A percentile compares a stretch with the other conserved stretches of the same genome.
These are phyloP conservation scores for Fusarium sp. DNA, from an alignment of 2,329 filamentous ascomycete species.

Conservation along the genomic window DNA sequence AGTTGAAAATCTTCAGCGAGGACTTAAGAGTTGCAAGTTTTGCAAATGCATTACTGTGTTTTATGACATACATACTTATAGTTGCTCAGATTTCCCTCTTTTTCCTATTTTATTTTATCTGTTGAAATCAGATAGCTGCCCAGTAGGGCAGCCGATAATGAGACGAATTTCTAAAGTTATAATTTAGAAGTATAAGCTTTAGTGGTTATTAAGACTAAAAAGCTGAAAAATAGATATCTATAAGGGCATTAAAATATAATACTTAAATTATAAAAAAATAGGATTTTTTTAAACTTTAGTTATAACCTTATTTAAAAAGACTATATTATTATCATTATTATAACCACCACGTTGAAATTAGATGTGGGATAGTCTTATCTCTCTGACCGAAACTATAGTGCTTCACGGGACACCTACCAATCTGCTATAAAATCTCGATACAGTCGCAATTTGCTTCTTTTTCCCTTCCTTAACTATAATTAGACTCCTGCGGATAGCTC, in stretches of 20 bases:
- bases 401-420: conserved; percentile 8
- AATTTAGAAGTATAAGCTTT: too few species aligned
- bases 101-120: conserved; percentile 19
- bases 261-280: too few species aligned
- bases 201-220: too few species aligned
- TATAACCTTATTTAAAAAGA: too few species aligned
- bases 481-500: too few species aligned
- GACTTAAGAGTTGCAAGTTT: conserved; percentile 22
- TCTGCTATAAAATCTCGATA: background rate
- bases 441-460: conserved; percentile 6
- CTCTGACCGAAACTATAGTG: conserved; percentile 9
- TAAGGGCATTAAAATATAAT: too few species aligned
- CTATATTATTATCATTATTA: too few species aligned
- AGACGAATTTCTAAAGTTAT: too few species aligned
- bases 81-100: background rate
- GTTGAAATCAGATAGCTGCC: conserved; percentile 16
- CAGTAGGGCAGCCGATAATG: too few species aligned
- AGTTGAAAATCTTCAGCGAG: conserved; percentile 4
- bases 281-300: too few species aligned
- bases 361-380: conserved; percentile 20
- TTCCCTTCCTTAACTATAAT: conserved; percentile 9
- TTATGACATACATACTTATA: background rate
- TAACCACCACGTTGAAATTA: conserved; percentile 17
- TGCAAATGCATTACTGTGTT: background rate
- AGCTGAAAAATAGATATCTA: too few species aligned